Evolutionary conservation across 257 asterid species (phyloP).

Genomic region (Orobanche coerulescens): DNA sequence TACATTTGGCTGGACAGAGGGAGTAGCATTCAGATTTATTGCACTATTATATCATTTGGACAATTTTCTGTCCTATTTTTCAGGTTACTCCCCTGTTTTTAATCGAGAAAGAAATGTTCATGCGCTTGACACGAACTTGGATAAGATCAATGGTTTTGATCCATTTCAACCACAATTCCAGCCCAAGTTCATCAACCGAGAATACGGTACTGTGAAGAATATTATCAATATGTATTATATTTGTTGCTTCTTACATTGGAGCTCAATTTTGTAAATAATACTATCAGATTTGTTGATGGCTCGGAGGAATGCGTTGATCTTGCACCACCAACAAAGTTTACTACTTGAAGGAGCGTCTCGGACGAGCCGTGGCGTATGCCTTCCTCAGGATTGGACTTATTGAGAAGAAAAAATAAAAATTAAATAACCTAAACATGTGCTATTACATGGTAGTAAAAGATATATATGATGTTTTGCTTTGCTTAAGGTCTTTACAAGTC

Average conservation of each 20-base stretch:
- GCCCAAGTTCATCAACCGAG: constrained; percentile 20
- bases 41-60: no score
- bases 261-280: no score
- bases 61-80: no score
- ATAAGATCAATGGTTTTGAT: constrained; percentile 7
- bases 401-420: constrained; percentile 18
- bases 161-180: constrained; percentile 17
- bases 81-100: constrained; percentile 32
- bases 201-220: constrained; percentile 30
- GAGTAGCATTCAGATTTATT: no score
- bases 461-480: constrained; percentile 20
- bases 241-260: background rate
- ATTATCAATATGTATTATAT: background rate
- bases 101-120: constrained; percentile 24
- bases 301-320: constrained; percentile 35
- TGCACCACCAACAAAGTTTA: constrained; percentile 30
- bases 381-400: constrained; percentile 32
- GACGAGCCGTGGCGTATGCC: constrained; percentile 24
- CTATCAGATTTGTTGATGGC: constrained; percentile 39
- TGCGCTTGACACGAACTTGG: constrained; percentile 5
- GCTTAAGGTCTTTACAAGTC: constrained; percentile 11
- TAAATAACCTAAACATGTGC: background rate
- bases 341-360: constrained; percentile 18
- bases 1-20: no score
- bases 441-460: constrained; percentile 4